phyloP scores from a whole-genome alignment of 371 early-diverging fungal species.

The Mucor irregularis region DNA sequence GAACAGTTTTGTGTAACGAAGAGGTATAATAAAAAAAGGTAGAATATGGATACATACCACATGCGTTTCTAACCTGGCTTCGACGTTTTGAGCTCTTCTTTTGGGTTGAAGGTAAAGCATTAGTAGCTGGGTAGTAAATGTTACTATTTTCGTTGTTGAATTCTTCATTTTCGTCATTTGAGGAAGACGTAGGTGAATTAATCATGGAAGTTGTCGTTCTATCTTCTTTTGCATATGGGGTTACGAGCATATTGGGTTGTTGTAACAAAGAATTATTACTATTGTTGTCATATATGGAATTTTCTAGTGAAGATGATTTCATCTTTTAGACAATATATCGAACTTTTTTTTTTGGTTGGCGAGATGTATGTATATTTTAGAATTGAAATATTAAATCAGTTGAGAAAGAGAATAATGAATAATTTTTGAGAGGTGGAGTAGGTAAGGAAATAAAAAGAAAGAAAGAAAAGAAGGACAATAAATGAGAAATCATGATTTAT shows the following conservation, averaged over 20 bases:
- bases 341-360: no score
- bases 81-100: constrained; percentile 12
- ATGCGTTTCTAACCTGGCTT: constrained; percentile 53
- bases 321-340: no score
- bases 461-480: background rate
- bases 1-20: constrained; percentile 1
- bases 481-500: background rate
- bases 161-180: no score
- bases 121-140: background rate
- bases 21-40: background rate
- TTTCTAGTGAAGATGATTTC: background rate
- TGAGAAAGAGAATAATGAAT: background rate
- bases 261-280: background rate
- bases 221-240: background rate
- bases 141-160: background rate
- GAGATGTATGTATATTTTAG: background rate
- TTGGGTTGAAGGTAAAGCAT: no score
- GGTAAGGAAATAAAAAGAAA: background rate
- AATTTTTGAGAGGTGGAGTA: no score
- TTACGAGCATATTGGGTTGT: background rate
- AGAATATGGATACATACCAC: constrained; percentile 34
- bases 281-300: background rate
- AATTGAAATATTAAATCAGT: background rate
- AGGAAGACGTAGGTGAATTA: background rate
- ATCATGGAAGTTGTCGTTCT: background rate